phyloP scores from a whole-genome alignment of 805 yeast genomes.

The Candida krabiensis region DNA sequence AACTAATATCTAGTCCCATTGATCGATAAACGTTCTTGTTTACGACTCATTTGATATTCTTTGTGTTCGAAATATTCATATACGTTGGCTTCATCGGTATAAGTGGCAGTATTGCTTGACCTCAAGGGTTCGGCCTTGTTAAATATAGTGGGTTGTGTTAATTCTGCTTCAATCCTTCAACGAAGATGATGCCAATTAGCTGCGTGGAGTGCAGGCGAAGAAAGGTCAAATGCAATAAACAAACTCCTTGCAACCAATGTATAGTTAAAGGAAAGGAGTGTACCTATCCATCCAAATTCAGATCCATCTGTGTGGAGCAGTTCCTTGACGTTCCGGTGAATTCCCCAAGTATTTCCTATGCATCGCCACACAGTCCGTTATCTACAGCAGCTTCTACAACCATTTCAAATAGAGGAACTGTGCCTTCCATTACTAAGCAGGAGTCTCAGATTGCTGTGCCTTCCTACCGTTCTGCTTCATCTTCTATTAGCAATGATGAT shows the following conservation, averaged over 20 bases:
- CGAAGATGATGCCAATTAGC: conserved; percentile 32
- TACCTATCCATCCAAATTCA: conserved; percentile 46
- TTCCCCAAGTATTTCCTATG: neutral
- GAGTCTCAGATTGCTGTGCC: neutral
- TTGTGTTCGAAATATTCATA: too few relatives aligned
- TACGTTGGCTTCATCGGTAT: too few relatives aligned
- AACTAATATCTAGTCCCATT: too few relatives aligned
- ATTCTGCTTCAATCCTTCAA: too few relatives aligned
- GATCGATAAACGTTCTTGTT: too few relatives aligned
- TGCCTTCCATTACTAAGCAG: neutral
- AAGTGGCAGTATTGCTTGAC: too few relatives aligned
- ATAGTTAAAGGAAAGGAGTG: conserved; percentile 38
- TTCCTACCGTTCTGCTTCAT: neutral
- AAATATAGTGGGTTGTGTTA: too few relatives aligned
- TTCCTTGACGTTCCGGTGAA: conserved; percentile 8
- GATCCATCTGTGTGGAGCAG: conserved; percentile 39
- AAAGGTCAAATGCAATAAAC: conserved; percentile 36
- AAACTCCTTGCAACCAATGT: conserved; percentile 48
- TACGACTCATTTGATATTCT: too few relatives aligned
- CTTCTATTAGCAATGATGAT: neutral
- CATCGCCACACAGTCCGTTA: too few relatives aligned
- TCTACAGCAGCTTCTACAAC: too few relatives aligned
- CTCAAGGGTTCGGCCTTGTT: too few relatives aligned
- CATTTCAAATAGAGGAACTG: neutral
- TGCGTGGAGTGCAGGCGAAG: conserved; percentile 37